Evolutionary conservation across 163 green algal genomes (phyloP), one percentile per base, ranked within the genome.

Genomic region (Prototheca wickerhamii): DNA sequence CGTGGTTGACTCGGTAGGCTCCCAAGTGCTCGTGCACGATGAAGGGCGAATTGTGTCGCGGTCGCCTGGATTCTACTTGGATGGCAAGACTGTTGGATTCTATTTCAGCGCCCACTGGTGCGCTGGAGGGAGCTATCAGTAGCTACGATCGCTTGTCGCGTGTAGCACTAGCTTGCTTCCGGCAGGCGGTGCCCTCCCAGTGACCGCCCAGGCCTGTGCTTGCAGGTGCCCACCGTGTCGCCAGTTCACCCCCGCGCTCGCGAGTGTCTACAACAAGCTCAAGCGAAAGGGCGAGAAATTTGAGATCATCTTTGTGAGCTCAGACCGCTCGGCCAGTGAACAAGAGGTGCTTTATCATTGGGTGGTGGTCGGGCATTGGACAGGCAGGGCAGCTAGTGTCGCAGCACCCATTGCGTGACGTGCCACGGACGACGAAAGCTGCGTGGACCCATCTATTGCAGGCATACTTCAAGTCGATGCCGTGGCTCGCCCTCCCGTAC

Each of bases 201-300:
- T n/a, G n/a, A n/a, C n/a, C n/a, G n/a, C n/a, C n/a, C n/a, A n/a
- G n/a, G n/a, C n/a, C n/a, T n/a, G n/a, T n/a, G n/a, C n/a, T 30
- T 26, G 31, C 74, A 79, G 75, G 81, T 89, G 83, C 65, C 73
- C 76, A 4, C 83, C 83, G 12, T 89, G 83, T 75, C 70, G 75
- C 4, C 44, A 51, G 15, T 89, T 89, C 65, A 88, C 83, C 2
- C 83, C 81, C 4, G 21, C 65, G 61, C 72, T 89, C 26, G 67
- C 73, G 4, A 35, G 71, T 4, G 63, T 68, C 0, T 88, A 88
- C 65, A 34, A 37, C 1, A 61, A 67, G 25, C 59, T 87, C 21
- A 23, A 64, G 49, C 69, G 61, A 4, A 60, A 66, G n/a, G 73
- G 68, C 53, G 71, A 74, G 37, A 42, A 68, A 1, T 81, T 85